Evolutionary conservation across 768 basidiomycete genomes (phyloP).

Genomic region (Sarcodon aspratus): DNA sequence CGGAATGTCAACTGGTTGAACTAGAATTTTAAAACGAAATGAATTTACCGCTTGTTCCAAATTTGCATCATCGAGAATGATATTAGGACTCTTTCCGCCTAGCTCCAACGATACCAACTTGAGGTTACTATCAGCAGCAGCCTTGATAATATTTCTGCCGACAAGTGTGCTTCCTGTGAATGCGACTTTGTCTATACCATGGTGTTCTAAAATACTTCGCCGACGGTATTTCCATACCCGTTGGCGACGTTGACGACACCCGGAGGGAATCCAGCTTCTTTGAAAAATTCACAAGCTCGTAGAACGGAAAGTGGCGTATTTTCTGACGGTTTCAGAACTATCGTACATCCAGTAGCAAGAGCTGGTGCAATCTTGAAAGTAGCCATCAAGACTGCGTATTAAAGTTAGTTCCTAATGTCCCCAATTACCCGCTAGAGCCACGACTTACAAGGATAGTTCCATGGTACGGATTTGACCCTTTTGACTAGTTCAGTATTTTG

Average conservation of each 20-base stretch:
- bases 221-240: slow-evolving; percentile 43
- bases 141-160: slow-evolving; percentile 53
- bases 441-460: slow-evolving; percentile 45
- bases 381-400: slow-evolving; percentile 35
- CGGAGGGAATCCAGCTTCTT: slow-evolving; percentile 50
- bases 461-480: slow-evolving; percentile 47
- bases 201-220: slow-evolving; percentile 46
- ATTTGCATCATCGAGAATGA: slow-evolving; percentile 55
- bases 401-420: not conserved
- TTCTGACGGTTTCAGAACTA: slow-evolving; percentile 58
- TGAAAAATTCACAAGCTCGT: slow-evolving; percentile 28
- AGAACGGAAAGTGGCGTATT: slow-evolving; percentile 49
- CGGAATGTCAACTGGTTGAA: too few species aligned
- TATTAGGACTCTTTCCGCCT: slow-evolving; percentile 53
- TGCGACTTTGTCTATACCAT: slow-evolving; percentile 52
- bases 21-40: slow-evolving; percentile 46
- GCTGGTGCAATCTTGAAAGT: slow-evolving; percentile 55
- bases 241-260: slow-evolving; percentile 53
- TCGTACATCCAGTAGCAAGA: slow-evolving; percentile 49
- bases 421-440: not conserved
- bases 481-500: too few species aligned
- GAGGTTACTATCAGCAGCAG: slow-evolving; percentile 47
- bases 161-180: slow-evolving; percentile 62
- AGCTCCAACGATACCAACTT: slow-evolving; percentile 65
- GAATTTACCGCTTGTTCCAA: slow-evolving; percentile 42